These are phyloP conservation scores for Alternaria arborescens DNA, from an alignment of 2,329 filamentous ascomycete genomes.

Conservation along the genomic window DNA sequence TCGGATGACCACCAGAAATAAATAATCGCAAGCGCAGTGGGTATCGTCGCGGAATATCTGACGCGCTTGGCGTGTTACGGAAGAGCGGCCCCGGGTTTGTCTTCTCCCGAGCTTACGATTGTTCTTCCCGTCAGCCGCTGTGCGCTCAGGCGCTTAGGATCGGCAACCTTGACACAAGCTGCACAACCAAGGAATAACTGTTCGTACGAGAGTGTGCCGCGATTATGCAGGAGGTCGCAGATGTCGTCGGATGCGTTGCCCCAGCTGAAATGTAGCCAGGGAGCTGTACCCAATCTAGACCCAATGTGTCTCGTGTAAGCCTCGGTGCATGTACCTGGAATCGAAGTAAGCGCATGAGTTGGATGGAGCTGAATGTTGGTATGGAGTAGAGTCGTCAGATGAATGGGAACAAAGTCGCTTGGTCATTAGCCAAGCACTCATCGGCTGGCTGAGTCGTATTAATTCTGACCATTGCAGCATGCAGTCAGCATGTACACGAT, in stretches of 20 bases:
- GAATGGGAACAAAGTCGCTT: not conserved
- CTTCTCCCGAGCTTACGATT: not conserved
- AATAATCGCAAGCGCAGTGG: not conserved
- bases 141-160: not conserved
- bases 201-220: not conserved
- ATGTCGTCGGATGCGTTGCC: not conserved
- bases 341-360: not conserved
- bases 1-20: not conserved
- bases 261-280: not conserved
- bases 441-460: not conserved
- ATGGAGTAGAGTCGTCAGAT: not conserved
- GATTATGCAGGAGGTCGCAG: not conserved
- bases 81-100: not conserved
- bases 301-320: not conserved
- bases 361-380: not conserved
- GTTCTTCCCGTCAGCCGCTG: not conserved
- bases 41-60: not conserved
- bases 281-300: not conserved
- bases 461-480: not conserved
- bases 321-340: not conserved
- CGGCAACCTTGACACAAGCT: not conserved
- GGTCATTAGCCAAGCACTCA: not conserved
- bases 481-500: not conserved
- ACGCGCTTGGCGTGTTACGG: constrained; percentile 1
- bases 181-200: too few species aligned